Conservation (phyloP, 78 protist genomes). For the Tieghemostelium lacteum region DNA sequence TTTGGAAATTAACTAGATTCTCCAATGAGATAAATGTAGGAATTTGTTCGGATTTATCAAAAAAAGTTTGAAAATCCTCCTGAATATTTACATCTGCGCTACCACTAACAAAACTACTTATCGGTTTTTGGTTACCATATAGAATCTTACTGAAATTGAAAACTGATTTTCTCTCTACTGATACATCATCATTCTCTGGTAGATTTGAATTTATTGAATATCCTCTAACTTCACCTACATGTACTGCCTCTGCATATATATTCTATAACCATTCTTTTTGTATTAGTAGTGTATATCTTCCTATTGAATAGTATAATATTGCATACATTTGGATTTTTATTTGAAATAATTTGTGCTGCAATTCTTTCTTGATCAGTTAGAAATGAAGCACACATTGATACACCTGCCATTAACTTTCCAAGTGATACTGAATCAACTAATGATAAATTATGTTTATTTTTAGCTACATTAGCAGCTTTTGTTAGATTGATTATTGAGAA, state of each 20-base stretch:
- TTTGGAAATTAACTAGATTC: background rate
- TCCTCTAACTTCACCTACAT: constrained; percentile 76
- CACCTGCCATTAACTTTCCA: constrained; percentile 63
- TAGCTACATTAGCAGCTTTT: constrained; percentile 46
- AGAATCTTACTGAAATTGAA: constrained; percentile 39
- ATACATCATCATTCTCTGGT: constrained; percentile 1
- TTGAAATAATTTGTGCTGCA: constrained; percentile 40
- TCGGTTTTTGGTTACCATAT: constrained; percentile 51
- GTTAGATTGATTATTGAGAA: constrained; percentile 48
- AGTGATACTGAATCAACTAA: background rate
- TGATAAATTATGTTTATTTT: constrained; percentile 24
- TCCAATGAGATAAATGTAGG: constrained; percentile 48
- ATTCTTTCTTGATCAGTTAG: constrained; percentile 63
- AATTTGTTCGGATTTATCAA: constrained; percentile 58
- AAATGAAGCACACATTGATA: constrained; percentile 68
- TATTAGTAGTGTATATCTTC: background rate
- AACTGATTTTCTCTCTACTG: constrained; percentile 6
- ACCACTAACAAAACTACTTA: constrained; percentile 11
- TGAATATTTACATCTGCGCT: constrained; percentile 18
- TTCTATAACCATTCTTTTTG: too few relatives aligned
- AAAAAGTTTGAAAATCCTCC: constrained; percentile 33
- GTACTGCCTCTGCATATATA: constrained; percentile 66
- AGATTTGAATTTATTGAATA: constrained; percentile 14
- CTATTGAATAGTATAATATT: background rate
- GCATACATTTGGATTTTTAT: constrained; percentile 48